These are phyloP conservation scores for Ophiostoma ips DNA, from an alignment of 2,329 filamentous ascomycete species.

Conservation along the genomic window DNA sequence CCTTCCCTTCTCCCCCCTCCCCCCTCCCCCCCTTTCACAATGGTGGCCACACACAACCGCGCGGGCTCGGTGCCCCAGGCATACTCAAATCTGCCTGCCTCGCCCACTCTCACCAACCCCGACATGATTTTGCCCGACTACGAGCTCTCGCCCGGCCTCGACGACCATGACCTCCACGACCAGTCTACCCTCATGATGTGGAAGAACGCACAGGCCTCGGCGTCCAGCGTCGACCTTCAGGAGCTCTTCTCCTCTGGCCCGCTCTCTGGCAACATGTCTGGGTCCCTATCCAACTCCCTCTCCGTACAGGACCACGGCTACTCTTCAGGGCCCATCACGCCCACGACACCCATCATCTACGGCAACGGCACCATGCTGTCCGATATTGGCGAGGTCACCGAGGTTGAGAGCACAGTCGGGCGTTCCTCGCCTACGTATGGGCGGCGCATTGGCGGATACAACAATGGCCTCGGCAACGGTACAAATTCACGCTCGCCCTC, in stretches of 20 bases:
- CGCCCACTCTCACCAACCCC: constrained; percentile 80
- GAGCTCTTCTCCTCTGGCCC: constrained; percentile 28
- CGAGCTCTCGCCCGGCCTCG: constrained; percentile 38
- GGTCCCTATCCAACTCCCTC: neutral
- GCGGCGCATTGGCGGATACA: constrained; percentile 13
- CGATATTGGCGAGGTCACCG: constrained; percentile 46
- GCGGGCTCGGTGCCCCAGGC: constrained; percentile 20
- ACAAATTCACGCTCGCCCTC: constrained; percentile 22
- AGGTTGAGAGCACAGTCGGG: constrained; percentile 36
- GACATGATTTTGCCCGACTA: constrained; percentile 86
- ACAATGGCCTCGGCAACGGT: too few relatives aligned
- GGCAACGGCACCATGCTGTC: constrained; percentile 57
- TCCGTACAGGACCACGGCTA: constrained; percentile 18
- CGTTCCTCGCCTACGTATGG: constrained; percentile 18
- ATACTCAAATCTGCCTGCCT: constrained; percentile 45
- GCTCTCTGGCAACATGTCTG: neutral
- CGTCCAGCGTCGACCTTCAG: constrained; percentile 22
- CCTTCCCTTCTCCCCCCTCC: neutral
- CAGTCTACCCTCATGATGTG: constrained; percentile 39
- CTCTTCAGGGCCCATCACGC: constrained; percentile 30
- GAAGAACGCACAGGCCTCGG: constrained; percentile 29
- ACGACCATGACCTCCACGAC: constrained; percentile 26
- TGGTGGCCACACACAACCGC: constrained; percentile 14
- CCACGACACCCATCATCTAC: constrained; percentile 52
- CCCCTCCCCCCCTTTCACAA: neutral